Evolutionary conservation across 2,329 filamentous ascomycete genomes (phyloP).

Genomic region (Phoma sp.): DNA sequence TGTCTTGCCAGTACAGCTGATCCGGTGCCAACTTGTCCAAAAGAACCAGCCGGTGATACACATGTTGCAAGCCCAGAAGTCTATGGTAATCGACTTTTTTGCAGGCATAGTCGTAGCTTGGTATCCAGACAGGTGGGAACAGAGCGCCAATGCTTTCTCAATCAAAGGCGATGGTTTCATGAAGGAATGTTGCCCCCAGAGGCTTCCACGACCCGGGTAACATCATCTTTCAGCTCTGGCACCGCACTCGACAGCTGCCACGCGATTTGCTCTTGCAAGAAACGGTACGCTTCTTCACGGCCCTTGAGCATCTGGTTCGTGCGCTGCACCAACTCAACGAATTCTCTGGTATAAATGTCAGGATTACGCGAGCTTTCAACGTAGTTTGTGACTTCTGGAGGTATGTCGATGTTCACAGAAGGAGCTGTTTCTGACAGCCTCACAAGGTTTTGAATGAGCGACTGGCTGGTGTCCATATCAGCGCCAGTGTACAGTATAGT

Average conservation of each 20-base stretch:
- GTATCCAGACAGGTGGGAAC: background rate
- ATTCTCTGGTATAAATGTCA: slow-evolving; percentile 70
- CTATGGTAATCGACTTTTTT: too few relatives aligned
- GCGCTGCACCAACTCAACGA: slow-evolving; percentile 67
- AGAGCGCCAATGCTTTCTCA: background rate
- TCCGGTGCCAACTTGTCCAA: too few relatives aligned
- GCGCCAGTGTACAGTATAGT: background rate
- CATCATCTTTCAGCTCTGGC: slow-evolving; percentile 62
- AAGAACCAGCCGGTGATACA: too few relatives aligned
- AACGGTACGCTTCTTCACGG: slow-evolving; percentile 63
- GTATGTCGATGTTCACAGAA: slow-evolving; percentile 60
- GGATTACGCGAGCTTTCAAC: slow-evolving; percentile 68
- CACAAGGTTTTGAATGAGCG: slow-evolving; percentile 60
- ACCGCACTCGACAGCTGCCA: slow-evolving; percentile 64
- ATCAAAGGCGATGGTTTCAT: slow-evolving; percentile 8
- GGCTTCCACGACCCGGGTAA: slow-evolving; percentile 57
- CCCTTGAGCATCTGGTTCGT: slow-evolving; percentile 68
- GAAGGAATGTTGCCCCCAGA: slow-evolving; percentile 48
- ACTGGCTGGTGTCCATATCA: slow-evolving; percentile 46
- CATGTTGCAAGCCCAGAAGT: too few relatives aligned
- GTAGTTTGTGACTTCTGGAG: slow-evolving; percentile 67
- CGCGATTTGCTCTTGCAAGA: slow-evolving; percentile 64
- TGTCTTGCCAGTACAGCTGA: too few relatives aligned
- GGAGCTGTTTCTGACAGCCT: slow-evolving; percentile 58
- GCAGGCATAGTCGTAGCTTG: background rate